Evolutionary conservation across 768 basidiomycete genomes (phyloP).

Genomic region (Lactarius hengduanensis): DNA sequence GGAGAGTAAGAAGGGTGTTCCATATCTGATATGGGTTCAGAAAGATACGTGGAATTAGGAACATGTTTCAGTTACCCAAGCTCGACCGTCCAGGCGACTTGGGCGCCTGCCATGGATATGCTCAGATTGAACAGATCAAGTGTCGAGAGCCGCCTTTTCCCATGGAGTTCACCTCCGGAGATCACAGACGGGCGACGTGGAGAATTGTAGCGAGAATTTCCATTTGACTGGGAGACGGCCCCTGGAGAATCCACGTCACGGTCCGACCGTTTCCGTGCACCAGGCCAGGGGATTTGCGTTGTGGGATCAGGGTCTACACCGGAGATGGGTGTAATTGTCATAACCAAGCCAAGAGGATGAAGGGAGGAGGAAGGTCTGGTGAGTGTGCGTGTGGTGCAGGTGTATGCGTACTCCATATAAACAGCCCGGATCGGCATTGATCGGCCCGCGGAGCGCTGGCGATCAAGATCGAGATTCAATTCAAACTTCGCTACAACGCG

Average conservation of each 20-base stretch:
- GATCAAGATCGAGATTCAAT: neutral
- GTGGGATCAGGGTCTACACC: constrained; percentile 72
- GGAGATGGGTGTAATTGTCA: constrained; percentile 57
- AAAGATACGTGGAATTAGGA: constrained; percentile 1
- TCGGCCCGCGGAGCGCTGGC: constrained; percentile 2
- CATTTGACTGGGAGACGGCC: neutral
- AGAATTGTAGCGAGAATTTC: neutral
- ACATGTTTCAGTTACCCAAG: constrained; percentile 61
- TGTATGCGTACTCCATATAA: neutral
- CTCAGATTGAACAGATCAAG: constrained; percentile 68
- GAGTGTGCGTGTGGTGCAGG: neutral
- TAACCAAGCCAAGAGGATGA: constrained; percentile 32
- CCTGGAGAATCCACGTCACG: constrained; percentile 26
- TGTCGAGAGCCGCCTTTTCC: constrained; percentile 36
- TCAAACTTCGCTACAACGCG: constrained; percentile 2
- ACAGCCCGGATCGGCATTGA: neutral
- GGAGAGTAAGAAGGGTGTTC: constrained; percentile 87
- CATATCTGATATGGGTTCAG: constrained; percentile 59
- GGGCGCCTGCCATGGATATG: constrained; percentile 91
- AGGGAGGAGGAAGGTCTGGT: constrained; percentile 8
- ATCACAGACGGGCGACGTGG: constrained; percentile 20
- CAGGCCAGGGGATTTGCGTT: constrained; percentile 75
- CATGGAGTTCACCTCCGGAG: constrained; percentile 36
- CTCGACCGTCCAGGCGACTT: constrained; percentile 95
- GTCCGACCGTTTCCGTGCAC: constrained; percentile 31